A percentile compares a stretch with the other conserved stretches of the same genome.
Evolutionary conservation across 345 rosid genomes (phyloP).

Genomic region (Chamaenerion angustifolium): DNA sequence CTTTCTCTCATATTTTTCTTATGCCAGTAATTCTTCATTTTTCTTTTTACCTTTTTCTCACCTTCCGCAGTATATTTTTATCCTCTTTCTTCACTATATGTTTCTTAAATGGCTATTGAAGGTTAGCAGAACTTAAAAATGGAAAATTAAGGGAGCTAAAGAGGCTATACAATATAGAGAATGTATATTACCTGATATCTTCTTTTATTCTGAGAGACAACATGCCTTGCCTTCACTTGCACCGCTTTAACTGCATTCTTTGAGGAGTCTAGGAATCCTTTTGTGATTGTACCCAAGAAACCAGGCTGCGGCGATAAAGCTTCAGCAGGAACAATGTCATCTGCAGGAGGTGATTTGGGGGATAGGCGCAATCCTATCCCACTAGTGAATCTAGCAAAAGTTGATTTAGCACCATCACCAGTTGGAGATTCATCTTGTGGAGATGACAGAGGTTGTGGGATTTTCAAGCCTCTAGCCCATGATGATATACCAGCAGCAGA

Average conservation of each 20-base stretch:
- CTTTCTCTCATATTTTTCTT: too few relatives aligned
- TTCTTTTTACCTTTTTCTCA: too few relatives aligned
- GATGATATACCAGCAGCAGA: slow-evolving; percentile 51
- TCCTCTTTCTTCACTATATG: too few relatives aligned
- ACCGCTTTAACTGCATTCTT: slow-evolving; percentile 80
- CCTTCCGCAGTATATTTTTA: too few relatives aligned
- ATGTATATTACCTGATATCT: slow-evolving; percentile 65
- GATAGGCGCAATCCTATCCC: slow-evolving; percentile 57
- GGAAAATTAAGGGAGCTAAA: background rate
- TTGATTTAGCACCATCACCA: slow-evolving; percentile 36
- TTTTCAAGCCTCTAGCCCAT: slow-evolving; percentile 60
- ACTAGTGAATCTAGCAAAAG: slow-evolving; percentile 61
- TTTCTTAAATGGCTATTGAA: too few relatives aligned
- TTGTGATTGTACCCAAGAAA: slow-evolving; percentile 53
- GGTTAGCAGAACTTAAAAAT: background rate
- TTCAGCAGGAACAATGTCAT: slow-evolving; percentile 20
- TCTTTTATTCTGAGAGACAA: slow-evolving; percentile 89
- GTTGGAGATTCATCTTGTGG: slow-evolving; percentile 27
- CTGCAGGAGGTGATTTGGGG: slow-evolving; percentile 22
- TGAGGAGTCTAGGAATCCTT: slow-evolving; percentile 77
- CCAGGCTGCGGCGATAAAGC: slow-evolving; percentile 31
- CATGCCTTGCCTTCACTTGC: slow-evolving; percentile 89
- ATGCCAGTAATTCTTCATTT: too few relatives aligned
- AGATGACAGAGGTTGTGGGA: slow-evolving; percentile 34
- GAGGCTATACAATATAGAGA: background rate